These are phyloP conservation scores for Cymbidium sinense DNA, from an alignment of 106 monocot species.

Conservation along the genomic window DNA sequence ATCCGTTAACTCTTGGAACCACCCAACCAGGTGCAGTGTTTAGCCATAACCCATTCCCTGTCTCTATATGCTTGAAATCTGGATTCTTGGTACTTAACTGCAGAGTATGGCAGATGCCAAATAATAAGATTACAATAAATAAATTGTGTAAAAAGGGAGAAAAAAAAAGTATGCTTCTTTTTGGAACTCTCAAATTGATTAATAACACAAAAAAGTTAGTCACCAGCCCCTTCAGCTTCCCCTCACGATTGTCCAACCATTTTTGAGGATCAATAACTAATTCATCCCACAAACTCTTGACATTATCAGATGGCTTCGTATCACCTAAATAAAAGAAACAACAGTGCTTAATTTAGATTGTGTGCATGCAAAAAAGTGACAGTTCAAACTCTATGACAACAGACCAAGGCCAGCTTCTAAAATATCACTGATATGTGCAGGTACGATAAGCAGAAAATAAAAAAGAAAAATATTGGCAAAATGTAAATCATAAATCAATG, in stretches of 20 bases:
- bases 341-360: background rate
- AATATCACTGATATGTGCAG: background rate
- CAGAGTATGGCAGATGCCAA: background rate
- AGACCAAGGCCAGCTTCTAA: background rate
- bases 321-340: constrained; percentile 3
- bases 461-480: background rate
- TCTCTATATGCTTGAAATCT: constrained; percentile 54
- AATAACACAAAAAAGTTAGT: constrained; percentile 5
- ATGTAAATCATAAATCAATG: background rate
- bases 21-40: constrained; percentile 35
- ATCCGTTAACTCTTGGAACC: constrained; percentile 17
- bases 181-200: background rate
- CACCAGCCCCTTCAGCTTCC: constrained; percentile 51
- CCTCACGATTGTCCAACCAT: constrained; percentile 49
- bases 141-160: background rate
- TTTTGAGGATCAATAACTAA: constrained; percentile 44
- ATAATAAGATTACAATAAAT: background rate
- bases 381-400: background rate
- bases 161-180: background rate
- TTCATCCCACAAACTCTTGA: constrained; percentile 38
- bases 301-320: background rate
- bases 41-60: constrained; percentile 45
- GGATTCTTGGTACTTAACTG: constrained; percentile 49
- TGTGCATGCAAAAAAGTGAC: background rate
- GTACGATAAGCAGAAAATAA: background rate